These are phyloP conservation scores for Kuraishia ogatae DNA, from an alignment of 805 yeast genomes.

Conservation along the genomic window DNA sequence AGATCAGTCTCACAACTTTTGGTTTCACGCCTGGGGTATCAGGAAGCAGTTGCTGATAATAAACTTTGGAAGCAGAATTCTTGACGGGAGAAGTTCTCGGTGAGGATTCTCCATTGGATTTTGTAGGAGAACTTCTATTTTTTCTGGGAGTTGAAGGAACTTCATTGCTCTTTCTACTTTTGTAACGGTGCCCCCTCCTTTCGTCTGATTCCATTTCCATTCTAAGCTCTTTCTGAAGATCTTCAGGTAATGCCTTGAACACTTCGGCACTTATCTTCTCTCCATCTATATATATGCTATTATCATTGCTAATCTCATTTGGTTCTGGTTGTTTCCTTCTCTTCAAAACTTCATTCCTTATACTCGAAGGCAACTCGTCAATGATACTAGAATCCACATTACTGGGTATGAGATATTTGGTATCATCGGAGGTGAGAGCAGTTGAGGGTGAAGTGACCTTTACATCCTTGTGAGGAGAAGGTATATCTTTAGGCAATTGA, in stretches of 20 bases:
- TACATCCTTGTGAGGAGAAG: not conserved
- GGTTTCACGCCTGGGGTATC: constrained; percentile 9
- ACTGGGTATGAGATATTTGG: not conserved
- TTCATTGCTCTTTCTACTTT: not conserved
- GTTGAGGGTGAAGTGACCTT: too few species aligned
- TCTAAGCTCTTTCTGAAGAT: constrained; percentile 54
- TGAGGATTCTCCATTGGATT: not conserved
- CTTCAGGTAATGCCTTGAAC: constrained; percentile 54
- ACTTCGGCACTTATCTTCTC: constrained; percentile 53
- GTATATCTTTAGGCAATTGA: constrained; percentile 2
- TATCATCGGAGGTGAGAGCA: not conserved
- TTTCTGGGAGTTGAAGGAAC: not conserved
- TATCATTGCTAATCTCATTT: constrained; percentile 5
- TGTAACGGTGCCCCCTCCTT: not conserved
- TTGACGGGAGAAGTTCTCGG: not conserved
- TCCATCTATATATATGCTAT: not conserved
- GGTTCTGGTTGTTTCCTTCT: constrained; percentile 13
- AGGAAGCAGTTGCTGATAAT: not conserved
- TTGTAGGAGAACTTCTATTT: not conserved
- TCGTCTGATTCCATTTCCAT: constrained; percentile 31
- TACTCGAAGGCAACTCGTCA: not conserved
- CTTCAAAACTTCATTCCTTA: not conserved
- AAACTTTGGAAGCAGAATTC: not conserved
- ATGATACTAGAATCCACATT: not conserved
- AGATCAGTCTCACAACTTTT: constrained; percentile 4